phyloP scores from a whole-genome alignment of 306 rosid species.

The Abrus precatorius region DNA sequence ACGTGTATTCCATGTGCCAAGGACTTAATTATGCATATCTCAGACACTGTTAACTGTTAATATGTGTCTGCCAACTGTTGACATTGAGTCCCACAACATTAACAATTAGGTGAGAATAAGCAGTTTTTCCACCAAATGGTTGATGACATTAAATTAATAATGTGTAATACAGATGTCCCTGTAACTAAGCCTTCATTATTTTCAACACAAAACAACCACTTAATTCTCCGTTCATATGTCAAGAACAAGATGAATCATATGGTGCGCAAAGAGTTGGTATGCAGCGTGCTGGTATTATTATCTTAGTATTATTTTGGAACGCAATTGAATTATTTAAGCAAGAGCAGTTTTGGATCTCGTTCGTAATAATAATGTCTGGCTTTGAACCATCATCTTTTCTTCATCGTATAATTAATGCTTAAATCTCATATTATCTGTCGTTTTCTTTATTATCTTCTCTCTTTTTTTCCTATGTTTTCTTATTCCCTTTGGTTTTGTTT shows the following conservation, averaged over 20 bases:
- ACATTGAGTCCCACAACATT: background rate
- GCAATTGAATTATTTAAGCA: constrained; percentile 16
- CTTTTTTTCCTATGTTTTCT: background rate
- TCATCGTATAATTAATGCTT: constrained; percentile 31
- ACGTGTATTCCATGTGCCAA: constrained; percentile 21
- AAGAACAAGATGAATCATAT: background rate
- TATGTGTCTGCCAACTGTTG: constrained; percentile 7
- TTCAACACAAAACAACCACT: too few species aligned
- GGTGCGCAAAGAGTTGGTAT: constrained; percentile 16
- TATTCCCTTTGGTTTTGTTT: constrained; percentile 31
- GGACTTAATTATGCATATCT: background rate
- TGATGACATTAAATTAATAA: background rate
- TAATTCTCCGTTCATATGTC: too few species aligned
- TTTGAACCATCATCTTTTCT: constrained; percentile 43
- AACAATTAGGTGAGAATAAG: background rate
- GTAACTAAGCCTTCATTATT: too few species aligned
- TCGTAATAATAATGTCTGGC: constrained; percentile 39
- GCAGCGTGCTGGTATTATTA: constrained; percentile 17
- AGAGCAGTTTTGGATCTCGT: constrained; percentile 41
- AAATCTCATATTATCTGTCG: background rate
- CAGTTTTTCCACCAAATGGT: background rate
- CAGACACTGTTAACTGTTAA: background rate
- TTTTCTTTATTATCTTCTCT: background rate
- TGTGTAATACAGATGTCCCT: too few species aligned
- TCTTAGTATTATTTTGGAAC: background rate